Evolutionary conservation across 345 rosid species (phyloP).

Genomic region (Brassica juncea): DNA sequence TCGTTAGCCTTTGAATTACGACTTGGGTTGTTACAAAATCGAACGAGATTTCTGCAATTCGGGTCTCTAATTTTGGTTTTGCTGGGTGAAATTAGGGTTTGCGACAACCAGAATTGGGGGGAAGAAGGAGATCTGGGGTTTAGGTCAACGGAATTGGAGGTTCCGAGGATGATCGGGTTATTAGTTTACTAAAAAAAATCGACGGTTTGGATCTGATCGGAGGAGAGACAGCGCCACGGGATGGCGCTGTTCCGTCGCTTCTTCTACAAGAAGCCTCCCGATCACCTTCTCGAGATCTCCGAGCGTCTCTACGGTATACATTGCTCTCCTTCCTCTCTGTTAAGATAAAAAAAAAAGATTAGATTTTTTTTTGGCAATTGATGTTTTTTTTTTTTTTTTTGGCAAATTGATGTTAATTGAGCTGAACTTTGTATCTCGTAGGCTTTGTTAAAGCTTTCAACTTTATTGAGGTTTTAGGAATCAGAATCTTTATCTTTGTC

Average conservation of each 20-base stretch:
- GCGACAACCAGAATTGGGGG: constrained; percentile 30
- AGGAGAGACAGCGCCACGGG: constrained; percentile 92
- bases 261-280: constrained; percentile 99
- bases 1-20: background rate
- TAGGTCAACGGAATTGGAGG: constrained; percentile 39
- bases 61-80: background rate
- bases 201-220: constrained; percentile 85
- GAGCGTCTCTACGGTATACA: constrained; percentile 86
- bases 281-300: constrained; percentile 99
- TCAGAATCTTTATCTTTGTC: constrained; percentile 25
- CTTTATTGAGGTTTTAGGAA: constrained; percentile 29
- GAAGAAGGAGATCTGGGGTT: constrained; percentile 54
- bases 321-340: background rate
- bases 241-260: constrained; percentile 99
- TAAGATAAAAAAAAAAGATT: too few relatives aligned
- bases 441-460: background rate
- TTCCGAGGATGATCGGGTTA: constrained; percentile 36
- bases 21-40: constrained; percentile 19
- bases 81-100: constrained; percentile 34
- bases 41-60: constrained; percentile 1
- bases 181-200: constrained; percentile 39
- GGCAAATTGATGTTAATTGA: constrained; percentile 18
- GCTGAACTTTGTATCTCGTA: constrained; percentile 27
- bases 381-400: background rate
- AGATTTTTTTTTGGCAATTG: background rate